phyloP scores from a whole-genome alignment of 1,284 basidiomycete species.

The Rhizoctonia solani region DNA sequence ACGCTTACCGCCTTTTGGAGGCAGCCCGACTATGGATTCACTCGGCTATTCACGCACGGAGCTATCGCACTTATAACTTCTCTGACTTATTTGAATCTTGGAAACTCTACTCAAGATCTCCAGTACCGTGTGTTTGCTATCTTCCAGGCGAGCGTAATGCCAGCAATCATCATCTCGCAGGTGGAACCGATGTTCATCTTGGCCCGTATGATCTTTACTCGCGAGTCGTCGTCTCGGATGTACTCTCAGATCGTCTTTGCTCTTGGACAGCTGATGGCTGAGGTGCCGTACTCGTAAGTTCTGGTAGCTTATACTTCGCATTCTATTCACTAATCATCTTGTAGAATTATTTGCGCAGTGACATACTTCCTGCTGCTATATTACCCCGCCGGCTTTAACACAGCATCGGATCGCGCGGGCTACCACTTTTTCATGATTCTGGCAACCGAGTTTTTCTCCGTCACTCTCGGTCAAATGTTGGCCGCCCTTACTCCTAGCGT shows the following conservation, averaged over 20 bases:
- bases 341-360: constrained; percentile 62
- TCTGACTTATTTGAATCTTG: constrained; percentile 81
- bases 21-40: constrained; percentile 75
- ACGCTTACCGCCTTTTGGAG: constrained; percentile 82
- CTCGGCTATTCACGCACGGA: constrained; percentile 75
- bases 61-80: constrained; percentile 81
- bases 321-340: constrained; percentile 34
- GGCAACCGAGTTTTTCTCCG: constrained; percentile 47
- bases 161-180: constrained; percentile 77
- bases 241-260: constrained; percentile 84
- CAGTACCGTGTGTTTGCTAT: constrained; percentile 85
- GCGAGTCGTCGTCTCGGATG: constrained; percentile 71
- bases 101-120: constrained; percentile 66
- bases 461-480: constrained; percentile 50
- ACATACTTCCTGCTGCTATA: constrained; percentile 72
- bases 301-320: not conserved
- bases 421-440: constrained; percentile 75
- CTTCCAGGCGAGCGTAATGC: constrained; percentile 59
- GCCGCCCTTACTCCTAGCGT: constrained; percentile 76
- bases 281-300: constrained; percentile 70
- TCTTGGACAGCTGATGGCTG: constrained; percentile 78
- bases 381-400: constrained; percentile 69
- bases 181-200: constrained; percentile 87
- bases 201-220: constrained; percentile 71
- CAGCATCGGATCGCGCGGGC: constrained; percentile 65